These are phyloP conservation scores for Paxillus rubicundulus DNA, from an alignment of 768 basidiomycete species.

Conservation along the genomic window DNA sequence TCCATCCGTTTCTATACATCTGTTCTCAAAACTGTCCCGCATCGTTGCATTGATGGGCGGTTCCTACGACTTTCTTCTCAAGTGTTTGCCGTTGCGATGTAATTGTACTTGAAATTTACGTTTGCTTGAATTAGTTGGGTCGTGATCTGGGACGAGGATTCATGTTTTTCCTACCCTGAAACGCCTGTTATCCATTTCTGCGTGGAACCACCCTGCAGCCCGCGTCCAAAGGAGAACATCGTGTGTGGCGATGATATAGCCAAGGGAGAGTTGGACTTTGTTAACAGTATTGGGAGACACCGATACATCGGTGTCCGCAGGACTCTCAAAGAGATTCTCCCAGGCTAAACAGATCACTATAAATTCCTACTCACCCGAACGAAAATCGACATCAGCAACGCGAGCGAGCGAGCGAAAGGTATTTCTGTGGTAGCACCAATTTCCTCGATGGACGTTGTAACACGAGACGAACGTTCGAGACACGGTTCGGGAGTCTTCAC, in stretches of 20 bases:
- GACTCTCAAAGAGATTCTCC: constrained; percentile 34
- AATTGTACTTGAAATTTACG: no score
- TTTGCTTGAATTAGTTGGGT: no score
- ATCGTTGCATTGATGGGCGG: no score
- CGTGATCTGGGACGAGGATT: no score
- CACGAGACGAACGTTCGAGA: constrained; percentile 38
- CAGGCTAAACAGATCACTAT: not conserved
- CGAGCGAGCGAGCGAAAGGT: constrained; percentile 38
- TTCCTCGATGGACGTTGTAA: constrained; percentile 35
- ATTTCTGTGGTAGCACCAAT: constrained; percentile 48
- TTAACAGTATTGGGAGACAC: constrained; percentile 37
- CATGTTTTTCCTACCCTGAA: no score
- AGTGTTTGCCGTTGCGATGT: no score
- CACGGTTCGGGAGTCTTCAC: no score
- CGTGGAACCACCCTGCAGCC: constrained; percentile 48
- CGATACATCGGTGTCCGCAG: constrained; percentile 27
- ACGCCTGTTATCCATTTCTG: constrained; percentile 41
- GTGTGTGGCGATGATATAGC: constrained; percentile 38
- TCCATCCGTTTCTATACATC: no score
- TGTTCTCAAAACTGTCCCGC: no score
- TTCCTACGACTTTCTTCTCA: no score
- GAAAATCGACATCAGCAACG: constrained; percentile 46
- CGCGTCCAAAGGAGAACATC: constrained; percentile 50
- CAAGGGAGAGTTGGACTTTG: constrained; percentile 30
- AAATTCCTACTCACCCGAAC: constrained; percentile 25